Conservation (phyloP, 1,139 yeast genomes). For the Pichia kudriavzevii region DNA sequence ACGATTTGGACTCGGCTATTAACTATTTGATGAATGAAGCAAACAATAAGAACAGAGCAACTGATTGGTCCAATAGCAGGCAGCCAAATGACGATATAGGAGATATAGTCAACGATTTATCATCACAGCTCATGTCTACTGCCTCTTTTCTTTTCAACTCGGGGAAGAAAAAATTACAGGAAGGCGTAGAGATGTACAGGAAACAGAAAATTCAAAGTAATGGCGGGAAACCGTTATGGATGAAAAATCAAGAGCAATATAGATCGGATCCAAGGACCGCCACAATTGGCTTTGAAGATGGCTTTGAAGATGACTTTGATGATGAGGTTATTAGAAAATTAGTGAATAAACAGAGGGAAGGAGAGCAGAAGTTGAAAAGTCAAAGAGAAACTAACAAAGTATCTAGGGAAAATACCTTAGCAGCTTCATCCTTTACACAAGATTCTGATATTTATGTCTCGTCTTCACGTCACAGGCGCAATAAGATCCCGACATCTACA, state of each 20-base stretch:
- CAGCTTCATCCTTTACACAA: neutral
- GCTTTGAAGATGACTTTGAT: slow-evolving; percentile 32
- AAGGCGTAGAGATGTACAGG: slow-evolving; percentile 59
- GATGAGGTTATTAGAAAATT: slow-evolving; percentile 36
- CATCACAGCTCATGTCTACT: slow-evolving; percentile 52
- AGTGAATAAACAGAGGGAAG: slow-evolving; percentile 35
- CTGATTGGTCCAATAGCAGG: slow-evolving; percentile 8
- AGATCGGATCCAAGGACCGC: slow-evolving; percentile 34
- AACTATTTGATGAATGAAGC: slow-evolving; percentile 58
- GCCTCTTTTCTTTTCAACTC: slow-evolving; percentile 56
- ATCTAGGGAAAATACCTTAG: neutral
- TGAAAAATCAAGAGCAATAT: slow-evolving; percentile 51
- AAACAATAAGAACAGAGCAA: slow-evolving; percentile 31
- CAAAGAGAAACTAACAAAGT: slow-evolving; percentile 12
- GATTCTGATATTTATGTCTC: neutral
- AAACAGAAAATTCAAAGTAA: slow-evolving; percentile 28
- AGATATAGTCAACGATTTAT: slow-evolving; percentile 50
- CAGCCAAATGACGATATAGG: slow-evolving; percentile 29
- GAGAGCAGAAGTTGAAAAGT: slow-evolving; percentile 27
- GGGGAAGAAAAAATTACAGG: slow-evolving; percentile 55
- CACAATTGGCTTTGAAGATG: slow-evolving; percentile 24
- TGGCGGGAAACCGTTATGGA: slow-evolving; percentile 69
- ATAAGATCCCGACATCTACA: neutral
- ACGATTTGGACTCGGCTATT: slow-evolving; percentile 59
- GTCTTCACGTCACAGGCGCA: slow-evolving; percentile 1